These are phyloP conservation scores for Colletotrichum graminicola DNA, from an alignment of 2,329 filamentous ascomycete genomes.

Conservation along the genomic window DNA sequence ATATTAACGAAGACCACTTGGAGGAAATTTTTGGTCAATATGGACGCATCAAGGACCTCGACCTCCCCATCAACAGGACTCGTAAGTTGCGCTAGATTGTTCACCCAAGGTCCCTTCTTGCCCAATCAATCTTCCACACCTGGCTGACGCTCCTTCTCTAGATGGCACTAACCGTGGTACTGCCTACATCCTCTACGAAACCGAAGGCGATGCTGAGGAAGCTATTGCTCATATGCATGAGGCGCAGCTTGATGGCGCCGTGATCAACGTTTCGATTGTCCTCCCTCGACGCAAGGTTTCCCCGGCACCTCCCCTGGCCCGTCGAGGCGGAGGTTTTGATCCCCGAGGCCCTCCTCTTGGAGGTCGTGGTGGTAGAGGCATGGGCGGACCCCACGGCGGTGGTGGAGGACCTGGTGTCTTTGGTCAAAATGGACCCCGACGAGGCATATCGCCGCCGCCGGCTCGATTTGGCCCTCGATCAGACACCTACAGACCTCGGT, in stretches of 20 bases:
- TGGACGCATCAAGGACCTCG: constrained; percentile 86
- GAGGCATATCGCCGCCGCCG: constrained; percentile 53
- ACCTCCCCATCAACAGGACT: constrained; percentile 85
- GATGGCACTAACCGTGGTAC: constrained; percentile 92
- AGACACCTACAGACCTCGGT: constrained; percentile 74
- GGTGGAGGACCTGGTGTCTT: constrained; percentile 52
- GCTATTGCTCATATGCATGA: constrained; percentile 99
- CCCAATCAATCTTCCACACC: neutral
- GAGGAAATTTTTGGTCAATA: constrained; percentile 93
- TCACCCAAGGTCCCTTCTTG: neutral
- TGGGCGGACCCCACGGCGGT: constrained; percentile 47
- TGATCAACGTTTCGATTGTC: constrained; percentile 89
- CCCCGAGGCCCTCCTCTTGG: constrained; percentile 61
- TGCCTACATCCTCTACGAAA: constrained; percentile 88
- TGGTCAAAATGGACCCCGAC: constrained; percentile 53
- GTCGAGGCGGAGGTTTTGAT: constrained; percentile 71
- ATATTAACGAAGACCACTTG: constrained; percentile 89
- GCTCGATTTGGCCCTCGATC: constrained; percentile 58
- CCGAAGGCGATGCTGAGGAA: constrained; percentile 82
- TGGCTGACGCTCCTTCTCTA: constrained; percentile 52
- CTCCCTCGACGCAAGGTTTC: constrained; percentile 87
- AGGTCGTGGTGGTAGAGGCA: constrained; percentile 43
- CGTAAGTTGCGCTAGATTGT: constrained; percentile 8
- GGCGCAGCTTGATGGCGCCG: constrained; percentile 87
- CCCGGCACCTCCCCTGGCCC: constrained; percentile 78